These are phyloP conservation scores for Colletotrichum godetiae DNA, from an alignment of 2,329 filamentous ascomycete genomes.

Conservation along the genomic window DNA sequence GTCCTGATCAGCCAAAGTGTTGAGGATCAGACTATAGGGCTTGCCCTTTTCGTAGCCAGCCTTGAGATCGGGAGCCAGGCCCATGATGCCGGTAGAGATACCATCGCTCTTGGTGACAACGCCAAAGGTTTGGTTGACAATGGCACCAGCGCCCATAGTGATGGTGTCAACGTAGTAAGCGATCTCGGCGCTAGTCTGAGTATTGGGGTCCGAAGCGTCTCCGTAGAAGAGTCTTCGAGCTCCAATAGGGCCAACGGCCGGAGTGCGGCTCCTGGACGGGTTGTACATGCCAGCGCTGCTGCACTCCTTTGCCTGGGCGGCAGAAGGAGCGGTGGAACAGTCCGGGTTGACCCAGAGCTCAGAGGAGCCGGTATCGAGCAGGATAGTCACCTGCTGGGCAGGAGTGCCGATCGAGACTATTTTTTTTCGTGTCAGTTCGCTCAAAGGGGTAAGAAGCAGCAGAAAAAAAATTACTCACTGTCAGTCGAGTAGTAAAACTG, in stretches of 20 bases:
- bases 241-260: conserved; percentile 50
- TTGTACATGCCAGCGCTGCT: conserved; percentile 56
- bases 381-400: conserved; percentile 56
- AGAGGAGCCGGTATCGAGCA: conserved; percentile 64
- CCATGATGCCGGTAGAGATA: conserved; percentile 64
- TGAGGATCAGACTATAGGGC: conserved; percentile 66
- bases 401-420: conserved; percentile 57
- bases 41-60: conserved; percentile 49
- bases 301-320: conserved; percentile 51
- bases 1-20: conserved; percentile 58
- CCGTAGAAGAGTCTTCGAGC: conserved; percentile 52
- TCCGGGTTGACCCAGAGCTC: conserved; percentile 67
- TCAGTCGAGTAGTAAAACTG: conserved; percentile 53
- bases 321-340: conserved; percentile 52
- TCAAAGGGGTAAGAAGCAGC: neutral
- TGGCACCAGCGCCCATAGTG: conserved; percentile 51
- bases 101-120: conserved; percentile 56
- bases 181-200: conserved; percentile 52
- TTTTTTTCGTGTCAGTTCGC: neutral
- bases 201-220: conserved; percentile 48
- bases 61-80: conserved; percentile 56
- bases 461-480: conserved; percentile 41
- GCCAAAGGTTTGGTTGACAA: conserved; percentile 62
- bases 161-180: conserved; percentile 59
- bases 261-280: conserved; percentile 52